Evolutionary conservation across 1,284 basidiomycete genomes (phyloP).

Genomic region (Caloboletus inedulis): DNA sequence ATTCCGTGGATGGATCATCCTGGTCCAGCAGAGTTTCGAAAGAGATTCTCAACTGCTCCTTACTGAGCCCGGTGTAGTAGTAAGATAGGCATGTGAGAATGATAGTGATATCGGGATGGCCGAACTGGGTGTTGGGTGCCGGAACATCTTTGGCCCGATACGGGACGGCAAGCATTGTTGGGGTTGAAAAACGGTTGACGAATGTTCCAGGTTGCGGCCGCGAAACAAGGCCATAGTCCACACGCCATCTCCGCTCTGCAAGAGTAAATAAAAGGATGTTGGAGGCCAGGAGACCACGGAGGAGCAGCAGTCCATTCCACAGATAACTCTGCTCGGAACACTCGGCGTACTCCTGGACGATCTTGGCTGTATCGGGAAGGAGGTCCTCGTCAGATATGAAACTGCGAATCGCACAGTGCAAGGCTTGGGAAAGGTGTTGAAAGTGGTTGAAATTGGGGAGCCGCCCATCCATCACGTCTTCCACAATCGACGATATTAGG

Average conservation of each 20-base stretch:
- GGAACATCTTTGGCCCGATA: slow-evolving; percentile 42
- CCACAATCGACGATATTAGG: slow-evolving; percentile 22
- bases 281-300: slow-evolving; percentile 42
- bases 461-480: slow-evolving; percentile 27
- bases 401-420: slow-evolving; percentile 14
- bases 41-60: slow-evolving; percentile 35
- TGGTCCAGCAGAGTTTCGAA: slow-evolving; percentile 40
- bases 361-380: slow-evolving; percentile 16
- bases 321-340: slow-evolving; percentile 7
- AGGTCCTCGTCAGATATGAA: slow-evolving; percentile 23
- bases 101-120: slow-evolving; percentile 50
- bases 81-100: slow-evolving; percentile 41
- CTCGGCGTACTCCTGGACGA: slow-evolving; percentile 15
- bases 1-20: slow-evolving; percentile 43
- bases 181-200: slow-evolving; percentile 16
- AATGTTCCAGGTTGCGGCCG: fast-evolving
- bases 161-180: slow-evolving; percentile 39
- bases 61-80: slow-evolving; percentile 33
- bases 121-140: slow-evolving; percentile 48
- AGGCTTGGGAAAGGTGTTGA: slow-evolving; percentile 3
- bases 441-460: slow-evolving; percentile 19
- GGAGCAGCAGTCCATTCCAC: slow-evolving; percentile 39
- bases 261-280: slow-evolving; percentile 41
- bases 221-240: slow-evolving; percentile 44
- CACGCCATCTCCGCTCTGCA: slow-evolving; percentile 43